These are phyloP conservation scores for Magnaporthales sp. DNA, from an alignment of 2,329 filamentous ascomycete species.

Conservation along the genomic window DNA sequence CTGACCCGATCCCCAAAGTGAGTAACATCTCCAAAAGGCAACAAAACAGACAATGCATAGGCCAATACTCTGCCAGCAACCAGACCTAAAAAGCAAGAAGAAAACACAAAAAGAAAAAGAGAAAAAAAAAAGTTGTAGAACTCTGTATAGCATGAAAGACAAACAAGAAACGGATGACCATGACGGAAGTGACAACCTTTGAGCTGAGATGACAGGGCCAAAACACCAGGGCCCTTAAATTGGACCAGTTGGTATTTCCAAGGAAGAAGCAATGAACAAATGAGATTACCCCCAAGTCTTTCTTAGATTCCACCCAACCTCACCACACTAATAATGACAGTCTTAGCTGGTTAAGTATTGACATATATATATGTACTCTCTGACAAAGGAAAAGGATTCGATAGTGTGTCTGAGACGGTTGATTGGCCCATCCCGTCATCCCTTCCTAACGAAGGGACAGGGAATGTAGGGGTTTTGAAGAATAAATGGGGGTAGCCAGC, in stretches of 20 bases:
- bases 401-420: neutral
- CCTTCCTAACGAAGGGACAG: neutral
- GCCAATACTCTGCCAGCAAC: neutral
- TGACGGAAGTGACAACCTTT: neutral
- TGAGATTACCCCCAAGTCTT: neutral
- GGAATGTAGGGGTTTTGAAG: neutral
- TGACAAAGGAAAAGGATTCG: neutral
- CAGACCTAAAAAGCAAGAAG: neutral
- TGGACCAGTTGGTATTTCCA: neutral
- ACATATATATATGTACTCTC: neutral
- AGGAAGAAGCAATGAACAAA: neutral
- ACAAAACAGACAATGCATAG: neutral
- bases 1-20: neutral
- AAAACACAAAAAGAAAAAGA: neutral
- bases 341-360: neutral
- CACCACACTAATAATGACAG: neutral
- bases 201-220: neutral
- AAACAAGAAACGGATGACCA: neutral
- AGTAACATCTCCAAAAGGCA: neutral
- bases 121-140: neutral
- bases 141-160: neutral
- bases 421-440: neutral
- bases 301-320: neutral
- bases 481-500: constrained; percentile 1
- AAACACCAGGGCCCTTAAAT: neutral